Conservation (phyloP, 2,329 filamentous ascomycete species). For the Cryphonectria parasitica region DNA sequence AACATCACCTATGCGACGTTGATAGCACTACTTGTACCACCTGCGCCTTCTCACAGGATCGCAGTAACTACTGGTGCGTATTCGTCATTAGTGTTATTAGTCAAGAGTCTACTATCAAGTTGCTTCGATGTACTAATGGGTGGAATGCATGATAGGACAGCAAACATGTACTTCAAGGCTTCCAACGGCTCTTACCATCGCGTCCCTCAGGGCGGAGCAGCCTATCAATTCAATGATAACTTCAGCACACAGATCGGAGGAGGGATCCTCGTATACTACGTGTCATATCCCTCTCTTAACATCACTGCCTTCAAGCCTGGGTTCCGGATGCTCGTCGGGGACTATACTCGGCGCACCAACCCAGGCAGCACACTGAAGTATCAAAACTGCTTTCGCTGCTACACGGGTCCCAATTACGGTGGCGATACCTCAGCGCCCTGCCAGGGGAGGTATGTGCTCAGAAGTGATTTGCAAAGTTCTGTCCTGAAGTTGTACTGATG, state of each 20-base stretch:
- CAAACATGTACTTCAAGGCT: conserved; percentile 24
- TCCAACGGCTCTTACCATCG: conserved; percentile 34
- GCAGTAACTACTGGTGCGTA: conserved; percentile 18
- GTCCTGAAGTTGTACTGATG: background rate
- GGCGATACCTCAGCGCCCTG: conserved; percentile 3
- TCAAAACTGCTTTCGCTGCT: conserved; percentile 12
- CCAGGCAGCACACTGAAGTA: conserved; percentile 6
- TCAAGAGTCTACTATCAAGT: background rate
- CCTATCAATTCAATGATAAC: conserved; percentile 31
- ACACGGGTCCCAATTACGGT: conserved; percentile 10
- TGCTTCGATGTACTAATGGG: background rate
- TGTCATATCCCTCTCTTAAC: conserved; percentile 34
- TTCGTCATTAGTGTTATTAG: background rate
- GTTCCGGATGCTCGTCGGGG: conserved; percentile 51
- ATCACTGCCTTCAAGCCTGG: conserved; percentile 50
- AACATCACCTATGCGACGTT: background rate
- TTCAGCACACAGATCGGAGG: conserved; percentile 25
- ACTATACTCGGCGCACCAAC: conserved; percentile 38
- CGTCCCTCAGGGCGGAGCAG: conserved; percentile 37
- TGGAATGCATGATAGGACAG: background rate
- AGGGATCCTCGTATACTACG: conserved; percentile 39
- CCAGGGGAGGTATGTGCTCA: background rate
- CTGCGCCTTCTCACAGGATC: conserved; percentile 21
- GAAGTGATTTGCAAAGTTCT: background rate
- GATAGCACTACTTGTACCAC: conserved; percentile 28